Percentiles rank a stretch among this genome's conserved stretches.
Conservation (phyloP, 169 alveolate genomes). For the Miamiensis avidus region DNA sequence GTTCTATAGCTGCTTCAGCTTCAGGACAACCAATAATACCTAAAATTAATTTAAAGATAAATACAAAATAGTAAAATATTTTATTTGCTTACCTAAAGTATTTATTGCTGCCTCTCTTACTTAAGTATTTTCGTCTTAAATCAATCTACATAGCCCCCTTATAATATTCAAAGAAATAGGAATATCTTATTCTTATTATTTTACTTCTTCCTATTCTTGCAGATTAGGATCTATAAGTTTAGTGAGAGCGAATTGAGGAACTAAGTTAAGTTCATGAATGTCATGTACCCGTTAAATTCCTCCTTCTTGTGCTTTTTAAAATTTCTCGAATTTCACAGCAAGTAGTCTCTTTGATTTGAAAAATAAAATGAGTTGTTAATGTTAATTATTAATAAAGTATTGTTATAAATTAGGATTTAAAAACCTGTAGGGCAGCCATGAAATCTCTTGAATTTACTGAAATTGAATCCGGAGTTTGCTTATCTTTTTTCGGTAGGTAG, state of each 20-base stretch:
- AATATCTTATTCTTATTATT: not conserved
- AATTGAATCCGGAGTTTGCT: not conserved
- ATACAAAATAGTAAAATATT: too few relatives aligned
- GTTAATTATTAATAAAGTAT: too few relatives aligned
- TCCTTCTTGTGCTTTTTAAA: not conserved
- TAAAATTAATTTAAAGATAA: constrained; percentile 3
- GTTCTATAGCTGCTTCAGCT: constrained; percentile 59
- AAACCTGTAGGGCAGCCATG: constrained; percentile 17
- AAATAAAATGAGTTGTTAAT: not conserved
- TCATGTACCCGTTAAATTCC: not conserved
- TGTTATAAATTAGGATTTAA: too few relatives aligned
- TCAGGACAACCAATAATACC: constrained; percentile 77
- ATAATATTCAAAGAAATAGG: constrained; percentile 5
- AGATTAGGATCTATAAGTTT: constrained; percentile 20
- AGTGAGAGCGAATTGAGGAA: constrained; percentile 2
- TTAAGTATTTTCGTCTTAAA: constrained; percentile 7
- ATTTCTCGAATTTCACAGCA: constrained; percentile 16
- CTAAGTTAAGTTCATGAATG: not conserved
- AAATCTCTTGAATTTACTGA: constrained; percentile 22
- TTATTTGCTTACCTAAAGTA: not conserved
- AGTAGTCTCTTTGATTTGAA: not conserved
- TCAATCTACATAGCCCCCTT: not conserved
- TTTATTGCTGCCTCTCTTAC: constrained; percentile 19
- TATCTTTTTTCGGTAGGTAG: too few relatives aligned
- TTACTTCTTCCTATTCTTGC: not conserved